Conservation (phyloP, 257 asterid genomes). For the Lantana camara region DNA sequence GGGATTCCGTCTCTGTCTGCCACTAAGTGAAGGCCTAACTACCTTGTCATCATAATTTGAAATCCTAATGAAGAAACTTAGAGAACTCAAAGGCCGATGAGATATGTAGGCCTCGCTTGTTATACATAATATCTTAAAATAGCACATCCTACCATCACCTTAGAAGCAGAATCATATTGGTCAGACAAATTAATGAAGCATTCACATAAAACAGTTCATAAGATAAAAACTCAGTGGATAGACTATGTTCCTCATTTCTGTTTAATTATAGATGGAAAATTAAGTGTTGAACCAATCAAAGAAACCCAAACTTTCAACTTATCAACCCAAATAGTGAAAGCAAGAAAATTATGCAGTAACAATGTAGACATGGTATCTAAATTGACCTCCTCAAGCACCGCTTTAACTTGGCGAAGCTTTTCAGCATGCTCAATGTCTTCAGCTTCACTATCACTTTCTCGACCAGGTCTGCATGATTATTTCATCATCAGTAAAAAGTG, state of each 20-base stretch:
- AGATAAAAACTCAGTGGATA: neutral
- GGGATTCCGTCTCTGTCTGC: neutral
- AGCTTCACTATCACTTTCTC: constrained; percentile 99
- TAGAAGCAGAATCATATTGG: constrained; percentile 1
- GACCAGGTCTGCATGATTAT: constrained; percentile 74
- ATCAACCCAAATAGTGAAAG: constrained; percentile 19
- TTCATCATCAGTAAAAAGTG: constrained; percentile 26
- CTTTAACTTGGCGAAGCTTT: constrained; percentile 99
- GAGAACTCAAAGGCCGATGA: constrained; percentile 18
- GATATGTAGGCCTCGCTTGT: neutral
- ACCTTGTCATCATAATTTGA: neutral
- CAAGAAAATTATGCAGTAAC: constrained; percentile 5
- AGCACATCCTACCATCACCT: constrained; percentile 1
- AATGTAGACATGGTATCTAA: constrained; percentile 14
- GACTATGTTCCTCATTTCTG: constrained; percentile 1
- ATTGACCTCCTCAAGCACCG: constrained; percentile 98
- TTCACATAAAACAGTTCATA: constrained; percentile 8
- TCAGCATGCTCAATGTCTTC: constrained; percentile 99
- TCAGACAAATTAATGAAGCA: constrained; percentile 5
- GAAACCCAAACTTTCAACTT: constrained; percentile 11
- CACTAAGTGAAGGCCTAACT: neutral
- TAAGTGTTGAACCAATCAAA: constrained; percentile 2
- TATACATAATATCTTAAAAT: constrained; percentile 13
- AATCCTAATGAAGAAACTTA: neutral
- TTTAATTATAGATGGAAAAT: constrained; percentile 13